Base-by-base conservation (phyloP, 805 yeast species). In the Metschnikowia rubicola region DNA sequence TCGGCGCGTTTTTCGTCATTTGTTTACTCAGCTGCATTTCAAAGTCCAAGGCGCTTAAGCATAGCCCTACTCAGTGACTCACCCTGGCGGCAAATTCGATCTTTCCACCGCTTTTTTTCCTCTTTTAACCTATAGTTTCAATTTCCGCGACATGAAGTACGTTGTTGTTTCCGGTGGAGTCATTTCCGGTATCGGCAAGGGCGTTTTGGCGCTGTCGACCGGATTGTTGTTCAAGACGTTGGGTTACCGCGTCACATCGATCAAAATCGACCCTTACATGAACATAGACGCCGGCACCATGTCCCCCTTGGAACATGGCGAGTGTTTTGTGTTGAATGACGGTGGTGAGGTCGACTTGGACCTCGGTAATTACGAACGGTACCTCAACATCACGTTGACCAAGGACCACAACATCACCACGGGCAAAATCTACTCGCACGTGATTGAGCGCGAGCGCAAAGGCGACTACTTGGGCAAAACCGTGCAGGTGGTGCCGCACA, bases 111-210 rank as follows among this genome's bases (percentile, higher is more conserved):
- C 12, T 9, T 17, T 30, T 36, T 43, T 10, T 4, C 30, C 21
- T 15, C 26, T 31, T 17, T 39, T 32, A 30, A n/a, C 40, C 35
- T 31, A 30, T 4, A 5, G 29, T 8, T 13, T 36, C 35, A 35
- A 12, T 11, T 9, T 8, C 32, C 4, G 39, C 35, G 21, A 17
- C 46, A 92, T 94, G 98, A 94, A 94, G 73, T 94, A 90, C 96
- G 98, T 94, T 62, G 95, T 94, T 62, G 99, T 94, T 39, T 91
- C 98, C 50, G 99, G 99, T 68, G 99, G 99, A 80, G 99, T 94
- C 60, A 94, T 94, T 59, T 88, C 96, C 61, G 99, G 99, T 73
- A 94, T 94, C 66, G 99, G 99, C 68, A 94, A 94, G 69, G 99
- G 99, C 70, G 99, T 94, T 53, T 78, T 86, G 50, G 99, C 99